Base-by-base conservation (phyloP, 2,329 filamentous ascomycete genomes). In the Phoma sp. region DNA sequence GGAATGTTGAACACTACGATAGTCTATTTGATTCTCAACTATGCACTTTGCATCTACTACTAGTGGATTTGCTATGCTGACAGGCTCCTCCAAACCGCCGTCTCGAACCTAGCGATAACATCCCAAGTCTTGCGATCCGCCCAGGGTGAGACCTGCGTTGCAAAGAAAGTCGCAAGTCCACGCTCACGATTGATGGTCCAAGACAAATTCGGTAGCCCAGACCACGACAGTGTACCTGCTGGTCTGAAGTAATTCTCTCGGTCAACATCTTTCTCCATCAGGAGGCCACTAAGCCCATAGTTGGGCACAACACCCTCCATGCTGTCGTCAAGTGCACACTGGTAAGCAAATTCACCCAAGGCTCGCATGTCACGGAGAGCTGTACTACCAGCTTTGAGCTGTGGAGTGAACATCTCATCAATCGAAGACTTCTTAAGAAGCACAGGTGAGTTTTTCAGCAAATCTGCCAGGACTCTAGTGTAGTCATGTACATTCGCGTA, bases 151-250 rank as follows among this genome's bases (percentile, higher is more conserved):
- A 67, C 49, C 34, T 69, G 68, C 18, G 60, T 62, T 1, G 61
- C 66, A 49, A 65, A 66, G n/a, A 66, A 42, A 1, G 59, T 46
- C 11, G 59, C 66, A 12, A 68, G 32, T 2, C 62, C 60, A 26
- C 51, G 57, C 53, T 69, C 61, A 11, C 63, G 45, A 56, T 69
- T 68, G n/a, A 64, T 29, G 37, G 39, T 53, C 65, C 62, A 72
- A 18, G 57, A 12, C 10, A 66, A 21, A 40, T 67, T 69, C 11
- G 59, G 59, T 43, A 67, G 26, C 4, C 67, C 65, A 26, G 53
- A 60, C 63, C 68, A 72, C 1, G 48, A 51, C 14, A 70, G 23
- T 7, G 59, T 69, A 1, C 48, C 59, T 30, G 64, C 62, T 6
- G 64, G 60, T 33, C 63, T 64, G 40, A 50, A 61, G 28, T 61